Conservation (phyloP, 2,329 filamentous ascomycete genomes). For the Arthroderma sp. region DNA sequence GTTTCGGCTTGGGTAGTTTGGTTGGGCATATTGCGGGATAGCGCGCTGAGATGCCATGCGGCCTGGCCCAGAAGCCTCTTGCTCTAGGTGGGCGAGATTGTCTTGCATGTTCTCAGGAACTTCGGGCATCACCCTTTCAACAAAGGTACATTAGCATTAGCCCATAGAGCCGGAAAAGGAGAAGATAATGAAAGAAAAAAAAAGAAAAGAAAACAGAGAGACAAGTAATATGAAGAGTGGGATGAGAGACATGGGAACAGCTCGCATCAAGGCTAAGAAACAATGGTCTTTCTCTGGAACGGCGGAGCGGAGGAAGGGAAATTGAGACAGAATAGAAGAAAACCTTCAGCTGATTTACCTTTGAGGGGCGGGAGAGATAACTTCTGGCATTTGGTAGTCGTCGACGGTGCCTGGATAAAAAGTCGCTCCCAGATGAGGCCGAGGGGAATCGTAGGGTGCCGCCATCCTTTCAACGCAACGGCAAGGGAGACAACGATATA, state of each 20-base stretch:
- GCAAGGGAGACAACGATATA: conserved; percentile 2
- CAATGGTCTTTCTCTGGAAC: no score
- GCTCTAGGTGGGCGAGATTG: conserved; percentile 79
- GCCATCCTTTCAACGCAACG: conserved; percentile 14
- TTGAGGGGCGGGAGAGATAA: conserved; percentile 58
- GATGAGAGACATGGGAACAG: neutral
- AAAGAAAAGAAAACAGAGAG: conserved; percentile 2
- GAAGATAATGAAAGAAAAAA: neutral
- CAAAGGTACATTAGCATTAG: neutral
- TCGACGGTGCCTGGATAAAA: conserved; percentile 56
- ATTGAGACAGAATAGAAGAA: conserved; percentile 1
- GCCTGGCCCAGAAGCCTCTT: conserved; percentile 49
- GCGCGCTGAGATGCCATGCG: conserved; percentile 26
- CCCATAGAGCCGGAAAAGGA: neutral
- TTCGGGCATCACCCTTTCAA: conserved; percentile 71
- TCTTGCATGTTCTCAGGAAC: conserved; percentile 95
- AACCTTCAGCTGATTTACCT: conserved; percentile 36
- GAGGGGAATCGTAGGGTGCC: conserved; percentile 26
- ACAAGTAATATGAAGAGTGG: neutral
- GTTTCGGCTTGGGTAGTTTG: conserved; percentile 24
- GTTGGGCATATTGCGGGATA: conserved; percentile 18
- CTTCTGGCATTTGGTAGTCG: conserved; percentile 56
- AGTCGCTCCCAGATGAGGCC: conserved; percentile 43
- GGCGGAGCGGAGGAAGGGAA: neutral
- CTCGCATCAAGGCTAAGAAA: conserved; percentile 1